Percentiles rank a stretch among this genome's conserved stretches.
Evolutionary conservation across 495 filamentous ascomycete species (phyloP).

Genomic region (Bacidia gigantensis): DNA sequence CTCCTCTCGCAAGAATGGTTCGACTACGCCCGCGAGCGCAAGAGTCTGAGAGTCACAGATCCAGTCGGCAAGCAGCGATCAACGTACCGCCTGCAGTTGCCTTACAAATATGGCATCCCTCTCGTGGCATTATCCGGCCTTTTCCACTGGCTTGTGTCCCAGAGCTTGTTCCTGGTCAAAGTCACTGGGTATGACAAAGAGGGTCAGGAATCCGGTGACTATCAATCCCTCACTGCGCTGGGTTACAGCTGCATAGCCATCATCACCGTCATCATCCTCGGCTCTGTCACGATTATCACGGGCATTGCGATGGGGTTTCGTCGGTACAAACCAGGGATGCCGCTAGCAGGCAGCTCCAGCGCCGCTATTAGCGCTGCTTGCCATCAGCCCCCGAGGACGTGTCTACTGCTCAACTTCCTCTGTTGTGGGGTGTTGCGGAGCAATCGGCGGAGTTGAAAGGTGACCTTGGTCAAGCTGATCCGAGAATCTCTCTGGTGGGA

Average conservation of each 20-base stretch:
- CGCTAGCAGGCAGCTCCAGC: conserved; percentile 29
- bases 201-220: neutral
- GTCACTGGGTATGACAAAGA: conserved; percentile 9
- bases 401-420: conserved; percentile 9
- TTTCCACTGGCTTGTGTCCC: conserved; percentile 31
- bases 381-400: conserved; percentile 20
- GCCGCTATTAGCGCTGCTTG: conserved; percentile 35
- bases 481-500: neutral
- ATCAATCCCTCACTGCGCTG: conserved; percentile 8
- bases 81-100: conserved; percentile 34
- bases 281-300: conserved; percentile 17
- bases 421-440: conserved; percentile 26
- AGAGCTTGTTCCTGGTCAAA: conserved; percentile 26
- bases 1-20: conserved; percentile 26
- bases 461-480: neutral
- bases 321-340: conserved; percentile 22
- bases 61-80: conserved; percentile 27
- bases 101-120: conserved; percentile 30
- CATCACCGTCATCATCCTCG: conserved; percentile 18
- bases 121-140: conserved; percentile 21
- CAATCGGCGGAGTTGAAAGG: neutral
- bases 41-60: conserved; percentile 33
- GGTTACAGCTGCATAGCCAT: conserved; percentile 24
- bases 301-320: conserved; percentile 17
- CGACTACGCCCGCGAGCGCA: conserved; percentile 20